Evolutionary conservation across 768 basidiomycete species (phyloP), one percentile per base, ranked within the genome.

Genomic region (Psilocybe tampanensis): DNA sequence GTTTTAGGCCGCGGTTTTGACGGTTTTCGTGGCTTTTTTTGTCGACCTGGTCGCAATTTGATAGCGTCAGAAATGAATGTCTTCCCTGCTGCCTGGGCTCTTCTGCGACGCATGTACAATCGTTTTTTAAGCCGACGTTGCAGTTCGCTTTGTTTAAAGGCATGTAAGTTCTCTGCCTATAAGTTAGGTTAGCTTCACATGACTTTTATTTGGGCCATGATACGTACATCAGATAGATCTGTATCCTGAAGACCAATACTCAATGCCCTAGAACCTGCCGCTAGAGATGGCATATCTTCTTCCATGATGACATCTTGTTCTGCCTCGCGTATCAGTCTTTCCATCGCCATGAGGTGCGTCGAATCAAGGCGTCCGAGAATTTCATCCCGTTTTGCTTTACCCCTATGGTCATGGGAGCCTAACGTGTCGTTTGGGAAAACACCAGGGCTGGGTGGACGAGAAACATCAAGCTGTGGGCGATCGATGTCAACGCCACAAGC

Each of bases 61-160:
- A 56, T 60, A 0, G 67, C 32, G 15, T 62, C 65, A n/a, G 68
- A 60, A 49, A 70, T 7, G 69, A 69, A 8, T 57, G 65, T 12
- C 60, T 68, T 39, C 76, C 87, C 24, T 66, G 64, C 47, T 29
- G 74, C 69, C 24, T 74, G 70, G 2, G 90, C 89, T 42, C 89
- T 80, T 66, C 83, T 86, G 24, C 82, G 80, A 5, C 89, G 84
- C 90, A 91, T 91, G 60, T 88, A 82, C 6, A 91, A 72, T 36
- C 88, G 77, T 56, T 90, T 90, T 56, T 73, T 72, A 21, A 82
- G 60, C n/a, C 80, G 83, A 32, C 85, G 80, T 7, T 84, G 84
- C 8, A 80, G 18, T 77, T 48, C 47, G 15, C 17, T 50, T 51
- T 49, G 33, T 34, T 34, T 47, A 49, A 43, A 18, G 34, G 26